Percentiles rank a stretch among this genome's conserved stretches.
Evolutionary conservation across 257 asterid genomes (phyloP).

Genomic region (Dorcoceras hygrometricum): DNA sequence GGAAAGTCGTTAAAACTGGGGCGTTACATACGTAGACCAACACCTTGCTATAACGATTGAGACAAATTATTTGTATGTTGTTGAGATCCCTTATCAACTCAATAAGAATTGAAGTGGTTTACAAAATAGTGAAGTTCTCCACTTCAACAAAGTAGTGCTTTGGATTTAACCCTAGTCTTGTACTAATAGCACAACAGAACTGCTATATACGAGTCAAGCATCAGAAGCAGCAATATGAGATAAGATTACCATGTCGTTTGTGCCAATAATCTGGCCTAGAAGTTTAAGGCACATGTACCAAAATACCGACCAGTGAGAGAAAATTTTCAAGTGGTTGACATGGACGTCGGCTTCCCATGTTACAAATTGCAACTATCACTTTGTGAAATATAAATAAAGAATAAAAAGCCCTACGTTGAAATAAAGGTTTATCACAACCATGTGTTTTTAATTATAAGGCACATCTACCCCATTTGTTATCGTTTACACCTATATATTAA

Average conservation of each 20-base stretch:
- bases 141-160: too few species aligned
- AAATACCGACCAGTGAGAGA: neutral
- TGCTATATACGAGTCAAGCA: too few species aligned
- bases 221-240: too few species aligned
- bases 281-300: neutral
- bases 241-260: neutral
- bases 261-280: neutral
- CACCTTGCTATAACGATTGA: neutral
- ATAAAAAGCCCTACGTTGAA: neutral
- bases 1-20: too few species aligned
- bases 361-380: neutral
- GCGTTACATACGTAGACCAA: neutral
- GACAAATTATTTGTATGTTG: neutral
- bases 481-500: too few species aligned
- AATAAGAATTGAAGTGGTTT: neutral
- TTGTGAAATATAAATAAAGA: neutral
- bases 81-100: neutral
- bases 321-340: neutral
- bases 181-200: too few species aligned
- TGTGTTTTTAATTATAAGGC: neutral
- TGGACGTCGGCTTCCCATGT: neutral
- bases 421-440: neutral
- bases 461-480: too few species aligned
- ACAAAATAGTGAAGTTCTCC: neutral
- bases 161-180: neutral